Percentiles rank a stretch among this genome's conserved stretches.
phyloP scores from a whole-genome alignment of 169 alveolate genomes.

The Cryptosporidium andersoni region DNA sequence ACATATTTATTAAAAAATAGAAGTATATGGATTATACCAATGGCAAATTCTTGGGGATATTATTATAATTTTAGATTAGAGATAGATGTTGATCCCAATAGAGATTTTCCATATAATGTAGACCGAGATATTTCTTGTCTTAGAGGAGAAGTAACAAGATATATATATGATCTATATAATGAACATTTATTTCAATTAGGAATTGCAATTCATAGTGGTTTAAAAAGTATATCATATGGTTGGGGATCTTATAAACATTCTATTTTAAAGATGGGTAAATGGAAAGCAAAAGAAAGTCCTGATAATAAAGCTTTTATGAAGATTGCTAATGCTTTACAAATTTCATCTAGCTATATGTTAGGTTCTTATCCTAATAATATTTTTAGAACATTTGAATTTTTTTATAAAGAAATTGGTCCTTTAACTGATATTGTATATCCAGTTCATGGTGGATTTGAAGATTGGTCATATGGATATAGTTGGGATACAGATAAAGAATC shows the following conservation, averaged over 20 bases:
- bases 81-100: constrained; percentile 24
- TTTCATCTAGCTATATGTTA: constrained; percentile 31
- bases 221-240: constrained; percentile 49
- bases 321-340: constrained; percentile 40
- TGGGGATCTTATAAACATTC: background rate
- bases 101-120: constrained; percentile 51
- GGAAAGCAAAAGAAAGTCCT: background rate
- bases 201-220: constrained; percentile 54
- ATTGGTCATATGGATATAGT: constrained; percentile 54
- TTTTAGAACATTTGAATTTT: background rate
- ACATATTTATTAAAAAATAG: constrained; percentile 23
- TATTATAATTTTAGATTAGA: constrained; percentile 31
- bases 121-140: constrained; percentile 28
- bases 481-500: background rate
- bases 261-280: background rate
- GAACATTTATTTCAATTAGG: constrained; percentile 25
- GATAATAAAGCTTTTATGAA: constrained; percentile 14
- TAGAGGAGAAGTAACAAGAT: constrained; percentile 28
- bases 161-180: constrained; percentile 43
- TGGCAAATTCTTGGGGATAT: constrained; percentile 61
- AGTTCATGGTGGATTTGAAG: constrained; percentile 60
- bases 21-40: constrained; percentile 43
- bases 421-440: constrained; percentile 41
- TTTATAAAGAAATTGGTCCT: constrained; percentile 13
- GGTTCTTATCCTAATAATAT: background rate